Percentiles rank a stretch among this genome's conserved stretches.
Evolutionary conservation across 768 basidiomycete genomes (phyloP).

Genomic region (Pholiota molesta): DNA sequence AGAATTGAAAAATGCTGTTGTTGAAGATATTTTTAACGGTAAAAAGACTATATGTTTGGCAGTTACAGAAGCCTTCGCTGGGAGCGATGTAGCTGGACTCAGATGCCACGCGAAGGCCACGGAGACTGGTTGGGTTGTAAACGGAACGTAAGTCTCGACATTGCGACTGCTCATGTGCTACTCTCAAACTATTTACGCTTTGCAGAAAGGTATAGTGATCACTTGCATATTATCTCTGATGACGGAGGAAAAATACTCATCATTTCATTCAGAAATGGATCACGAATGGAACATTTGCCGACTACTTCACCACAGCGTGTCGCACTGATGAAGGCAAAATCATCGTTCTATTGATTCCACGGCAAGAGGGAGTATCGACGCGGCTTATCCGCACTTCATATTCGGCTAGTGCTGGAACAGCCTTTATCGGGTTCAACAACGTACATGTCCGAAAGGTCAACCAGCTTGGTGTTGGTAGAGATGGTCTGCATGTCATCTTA

Average conservation of each 20-base stretch:
- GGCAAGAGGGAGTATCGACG: conserved; percentile 64
- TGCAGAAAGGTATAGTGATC: background rate
- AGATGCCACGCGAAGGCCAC: conserved; percentile 73
- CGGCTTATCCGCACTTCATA: conserved; percentile 82
- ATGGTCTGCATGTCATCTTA: conserved; percentile 45
- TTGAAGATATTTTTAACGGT: conserved; percentile 60
- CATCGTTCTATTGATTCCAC: conserved; percentile 31
- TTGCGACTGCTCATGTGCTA: background rate
- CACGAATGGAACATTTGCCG: conserved; percentile 74
- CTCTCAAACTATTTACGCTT: background rate
- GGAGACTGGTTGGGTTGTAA: conserved; percentile 75
- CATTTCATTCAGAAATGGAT: conserved; percentile 64
- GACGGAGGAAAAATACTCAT: background rate
- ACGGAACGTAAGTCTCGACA: conserved; percentile 61
- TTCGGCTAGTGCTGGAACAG: conserved; percentile 85
- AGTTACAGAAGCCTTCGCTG: conserved; percentile 86
- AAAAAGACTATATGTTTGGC: conserved; percentile 78
- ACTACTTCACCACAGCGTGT: conserved; percentile 71
- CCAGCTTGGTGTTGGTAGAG: conserved; percentile 58
- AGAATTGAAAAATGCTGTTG: conserved; percentile 60
- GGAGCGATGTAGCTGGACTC: conserved; percentile 72
- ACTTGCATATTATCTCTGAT: too few relatives aligned
- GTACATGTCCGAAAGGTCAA: conserved; percentile 87
- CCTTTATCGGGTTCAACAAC: conserved; percentile 80
- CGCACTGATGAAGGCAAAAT: conserved; percentile 48